Percentiles rank a stretch among this genome's conserved stretches.
These are phyloP conservation scores for Chytriomyces confervae DNA, from an alignment of 192 early-diverging fungal species.

Conservation along the genomic window DNA sequence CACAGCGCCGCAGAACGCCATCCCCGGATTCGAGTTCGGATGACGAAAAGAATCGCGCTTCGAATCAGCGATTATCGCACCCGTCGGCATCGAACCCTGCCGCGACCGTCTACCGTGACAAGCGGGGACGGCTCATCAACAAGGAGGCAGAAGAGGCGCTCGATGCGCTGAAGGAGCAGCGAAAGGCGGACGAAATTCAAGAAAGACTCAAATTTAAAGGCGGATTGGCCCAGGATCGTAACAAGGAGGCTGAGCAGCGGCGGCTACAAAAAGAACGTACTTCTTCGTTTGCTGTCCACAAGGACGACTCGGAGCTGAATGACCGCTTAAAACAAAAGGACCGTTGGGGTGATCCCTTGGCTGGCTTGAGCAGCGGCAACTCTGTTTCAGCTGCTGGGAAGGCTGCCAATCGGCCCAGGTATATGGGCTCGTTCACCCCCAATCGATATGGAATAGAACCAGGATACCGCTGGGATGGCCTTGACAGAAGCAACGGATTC, in stretches of 20 bases:
- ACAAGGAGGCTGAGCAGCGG: constrained; percentile 35
- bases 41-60: constrained; percentile 30
- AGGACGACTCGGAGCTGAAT: constrained; percentile 56
- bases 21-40: constrained; percentile 6
- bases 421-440: constrained; percentile 53
- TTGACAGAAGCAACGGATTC: constrained; percentile 80
- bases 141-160: constrained; percentile 53
- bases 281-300: constrained; percentile 53
- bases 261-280: constrained; percentile 43
- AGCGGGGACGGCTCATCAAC: constrained; percentile 62
- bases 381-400: not conserved
- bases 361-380: constrained; percentile 42
- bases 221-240: constrained; percentile 65
- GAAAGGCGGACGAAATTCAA: constrained; percentile 45
- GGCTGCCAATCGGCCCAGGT: constrained; percentile 3
- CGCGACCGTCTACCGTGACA: constrained; percentile 71
- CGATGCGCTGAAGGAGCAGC: constrained; percentile 39
- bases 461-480: constrained; percentile 81
- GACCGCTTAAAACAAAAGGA: constrained; percentile 52
- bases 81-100: constrained; percentile 41
- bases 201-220: constrained; percentile 64
- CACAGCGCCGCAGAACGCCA: constrained; percentile 29
- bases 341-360: constrained; percentile 78
- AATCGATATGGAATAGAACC: constrained; percentile 76
- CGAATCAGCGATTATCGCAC: constrained; percentile 6